A percentile compares a stretch with the other conserved stretches of the same genome.
phyloP scores from a whole-genome alignment of 148 eudicot species.

The Fagopyrum tataricum region DNA sequence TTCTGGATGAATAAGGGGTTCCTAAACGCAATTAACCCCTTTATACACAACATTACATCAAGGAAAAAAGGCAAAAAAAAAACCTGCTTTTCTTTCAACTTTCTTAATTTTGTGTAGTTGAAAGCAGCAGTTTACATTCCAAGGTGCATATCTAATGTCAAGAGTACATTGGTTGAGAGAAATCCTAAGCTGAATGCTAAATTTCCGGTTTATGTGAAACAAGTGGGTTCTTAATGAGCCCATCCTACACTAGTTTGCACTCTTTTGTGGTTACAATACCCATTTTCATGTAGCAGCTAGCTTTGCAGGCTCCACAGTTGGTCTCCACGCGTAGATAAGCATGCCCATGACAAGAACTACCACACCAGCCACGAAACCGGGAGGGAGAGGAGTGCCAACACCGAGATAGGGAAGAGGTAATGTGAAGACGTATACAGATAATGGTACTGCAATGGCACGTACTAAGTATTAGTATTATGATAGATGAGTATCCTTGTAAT shows the following conservation, averaged over 20 bases:
- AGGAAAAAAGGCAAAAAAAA: neutral
- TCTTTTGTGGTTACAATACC: neutral
- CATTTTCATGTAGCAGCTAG: constrained; percentile 21
- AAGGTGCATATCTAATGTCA: neutral
- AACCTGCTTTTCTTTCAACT: neutral
- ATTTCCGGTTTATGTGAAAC: neutral
- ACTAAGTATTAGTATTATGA: neutral
- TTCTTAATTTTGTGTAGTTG: neutral
- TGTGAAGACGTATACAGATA: constrained; percentile 75
- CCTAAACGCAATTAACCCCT: neutral
- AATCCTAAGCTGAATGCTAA: neutral
- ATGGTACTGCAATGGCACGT: constrained; percentile 51
- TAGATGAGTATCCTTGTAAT: neutral
- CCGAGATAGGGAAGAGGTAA: constrained; percentile 88
- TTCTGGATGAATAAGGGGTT: neutral
- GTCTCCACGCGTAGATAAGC: constrained; percentile 58
- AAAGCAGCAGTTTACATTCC: neutral
- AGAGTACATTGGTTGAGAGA: constrained; percentile 4
- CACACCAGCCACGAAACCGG: constrained; percentile 74
- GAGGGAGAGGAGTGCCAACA: constrained; percentile 71
- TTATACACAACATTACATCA: constrained; percentile 1
- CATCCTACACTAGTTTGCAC: neutral
- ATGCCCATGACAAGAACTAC: constrained; percentile 61
- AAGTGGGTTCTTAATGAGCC: neutral
- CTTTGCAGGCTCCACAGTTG: constrained; percentile 29